These are phyloP conservation scores for Lepidium sativum DNA, from an alignment of 345 rosid genomes.

Conservation along the genomic window DNA sequence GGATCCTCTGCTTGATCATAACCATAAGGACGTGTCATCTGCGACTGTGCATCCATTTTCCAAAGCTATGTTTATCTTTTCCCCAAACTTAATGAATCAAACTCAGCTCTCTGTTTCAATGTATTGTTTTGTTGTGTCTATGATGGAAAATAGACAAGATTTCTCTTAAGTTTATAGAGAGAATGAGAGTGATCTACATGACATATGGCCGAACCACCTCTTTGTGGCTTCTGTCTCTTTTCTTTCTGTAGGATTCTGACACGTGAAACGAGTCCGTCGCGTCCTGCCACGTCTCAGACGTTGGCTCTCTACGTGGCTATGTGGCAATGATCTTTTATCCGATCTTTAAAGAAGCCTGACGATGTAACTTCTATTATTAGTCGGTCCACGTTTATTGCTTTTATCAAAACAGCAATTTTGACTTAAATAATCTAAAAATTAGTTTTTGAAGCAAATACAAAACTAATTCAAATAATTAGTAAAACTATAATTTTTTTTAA, in stretches of 20 bases:
- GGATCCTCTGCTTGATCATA: constrained; percentile 37
- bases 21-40: constrained; percentile 32
- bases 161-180: neutral
- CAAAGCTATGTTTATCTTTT: neutral
- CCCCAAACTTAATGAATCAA: neutral
- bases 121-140: neutral
- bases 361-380: neutral
- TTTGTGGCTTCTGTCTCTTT: constrained; percentile 28
- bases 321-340: constrained; percentile 8
- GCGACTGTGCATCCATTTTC: constrained; percentile 32
- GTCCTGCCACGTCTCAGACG: constrained; percentile 28
- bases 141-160: neutral
- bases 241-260: constrained; percentile 8
- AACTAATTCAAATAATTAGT: too few relatives aligned
- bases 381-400: neutral
- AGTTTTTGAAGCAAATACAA: too few relatives aligned
- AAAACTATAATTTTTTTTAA: too few relatives aligned
- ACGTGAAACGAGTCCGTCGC: constrained; percentile 20
- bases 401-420: too few relatives aligned
- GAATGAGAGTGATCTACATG: neutral
- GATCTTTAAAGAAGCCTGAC: neutral
- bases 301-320: constrained; percentile 32
- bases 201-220: constrained; percentile 23
- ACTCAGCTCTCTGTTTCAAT: neutral
- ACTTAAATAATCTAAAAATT: too few relatives aligned